Percentiles rank a stretch among this genome's conserved stretches.
phyloP scores from a whole-genome alignment of 345 rosid species.

The Stellera chamaejasme region DNA sequence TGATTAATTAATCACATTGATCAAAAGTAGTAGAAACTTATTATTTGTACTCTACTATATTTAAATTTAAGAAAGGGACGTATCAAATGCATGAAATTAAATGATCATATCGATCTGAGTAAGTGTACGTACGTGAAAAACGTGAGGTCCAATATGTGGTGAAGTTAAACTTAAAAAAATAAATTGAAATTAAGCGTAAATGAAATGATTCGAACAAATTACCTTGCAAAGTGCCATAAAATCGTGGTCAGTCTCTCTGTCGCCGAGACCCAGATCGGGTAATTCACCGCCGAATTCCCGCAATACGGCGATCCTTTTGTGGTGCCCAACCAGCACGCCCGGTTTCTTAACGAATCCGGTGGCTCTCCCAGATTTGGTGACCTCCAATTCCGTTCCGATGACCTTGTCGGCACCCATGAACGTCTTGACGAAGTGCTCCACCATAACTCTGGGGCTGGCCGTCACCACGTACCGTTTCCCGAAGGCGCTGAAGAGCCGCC shows the following conservation, averaged over 20 bases:
- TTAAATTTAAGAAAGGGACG: too few species aligned
- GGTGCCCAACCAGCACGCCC: conserved; percentile 57
- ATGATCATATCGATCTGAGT: too few species aligned
- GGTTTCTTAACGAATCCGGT: conserved; percentile 72
- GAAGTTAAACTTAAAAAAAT: neutral
- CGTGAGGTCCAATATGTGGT: too few species aligned
- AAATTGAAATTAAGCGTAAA: too few species aligned
- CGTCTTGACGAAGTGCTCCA: conserved; percentile 68
- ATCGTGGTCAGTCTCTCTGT: conserved; percentile 59
- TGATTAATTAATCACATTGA: too few species aligned
- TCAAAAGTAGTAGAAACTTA: too few species aligned
- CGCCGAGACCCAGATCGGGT: conserved; percentile 86
- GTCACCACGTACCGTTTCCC: conserved; percentile 70
- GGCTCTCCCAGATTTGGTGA: conserved; percentile 61
- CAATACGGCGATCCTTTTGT: conserved; percentile 51
- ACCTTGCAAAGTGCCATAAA: conserved; percentile 95
- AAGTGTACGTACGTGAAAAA: too few species aligned
- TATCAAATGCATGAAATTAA: too few species aligned
- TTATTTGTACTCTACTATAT: too few species aligned
- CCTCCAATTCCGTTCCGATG: conserved; percentile 72
- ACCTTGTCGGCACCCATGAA: conserved; percentile 75
- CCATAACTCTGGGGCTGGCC: conserved; percentile 77
- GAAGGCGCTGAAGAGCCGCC: conserved; percentile 74
- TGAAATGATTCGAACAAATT: conserved; percentile 8
- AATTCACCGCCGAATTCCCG: conserved; percentile 48